A percentile compares a stretch with the other conserved stretches of the same genome.
These are phyloP conservation scores for Crepidotus variabilis DNA, from an alignment of 768 basidiomycete genomes.

Conservation along the genomic window DNA sequence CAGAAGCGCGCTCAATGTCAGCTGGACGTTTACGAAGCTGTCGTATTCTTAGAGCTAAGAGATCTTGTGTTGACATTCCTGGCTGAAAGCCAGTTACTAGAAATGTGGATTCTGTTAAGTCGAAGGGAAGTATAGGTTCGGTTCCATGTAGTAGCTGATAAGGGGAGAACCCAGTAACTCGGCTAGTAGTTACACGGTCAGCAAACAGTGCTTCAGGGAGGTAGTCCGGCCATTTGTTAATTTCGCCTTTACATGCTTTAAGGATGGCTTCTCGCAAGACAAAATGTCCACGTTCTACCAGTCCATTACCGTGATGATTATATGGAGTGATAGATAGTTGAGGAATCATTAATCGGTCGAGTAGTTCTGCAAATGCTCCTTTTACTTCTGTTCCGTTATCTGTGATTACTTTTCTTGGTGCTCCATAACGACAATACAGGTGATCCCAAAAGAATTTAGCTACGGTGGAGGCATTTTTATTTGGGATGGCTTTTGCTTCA, in stretches of 20 bases:
- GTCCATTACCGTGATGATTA: slow-evolving; percentile 34
- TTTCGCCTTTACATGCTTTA: slow-evolving; percentile 24
- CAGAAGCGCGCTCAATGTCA: not conserved
- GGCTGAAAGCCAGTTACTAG: not conserved
- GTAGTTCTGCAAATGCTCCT: slow-evolving; percentile 14
- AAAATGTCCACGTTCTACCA: slow-evolving; percentile 26
- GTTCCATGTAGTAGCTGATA: slow-evolving; percentile 26
- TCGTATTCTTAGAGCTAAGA: slow-evolving; percentile 4
- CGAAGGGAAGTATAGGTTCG: slow-evolving; percentile 20
- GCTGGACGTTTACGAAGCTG: slow-evolving; percentile 1
- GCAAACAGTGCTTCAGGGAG: slow-evolving; percentile 24
- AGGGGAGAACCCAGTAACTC: slow-evolving; percentile 27
- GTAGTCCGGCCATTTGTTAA: slow-evolving; percentile 24
- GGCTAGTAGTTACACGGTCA: slow-evolving; percentile 23
- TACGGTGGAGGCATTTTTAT: slow-evolving; percentile 11
- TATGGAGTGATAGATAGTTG: slow-evolving; percentile 36
- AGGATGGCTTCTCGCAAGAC: slow-evolving; percentile 23
- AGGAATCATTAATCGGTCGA: slow-evolving; percentile 19
- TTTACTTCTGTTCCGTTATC: slow-evolving; percentile 28
- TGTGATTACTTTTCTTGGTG: slow-evolving; percentile 25
- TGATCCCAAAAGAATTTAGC: slow-evolving; percentile 18
- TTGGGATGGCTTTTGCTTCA: slow-evolving; percentile 3
- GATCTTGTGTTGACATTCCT: slow-evolving; percentile 6
- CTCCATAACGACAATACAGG: slow-evolving; percentile 14
- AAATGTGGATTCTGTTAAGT: slow-evolving; percentile 10